Percentiles rank a stretch among this genome's conserved stretches.
Conservation (phyloP, 768 basidiomycete genomes). For the Suillus sp. region DNA sequence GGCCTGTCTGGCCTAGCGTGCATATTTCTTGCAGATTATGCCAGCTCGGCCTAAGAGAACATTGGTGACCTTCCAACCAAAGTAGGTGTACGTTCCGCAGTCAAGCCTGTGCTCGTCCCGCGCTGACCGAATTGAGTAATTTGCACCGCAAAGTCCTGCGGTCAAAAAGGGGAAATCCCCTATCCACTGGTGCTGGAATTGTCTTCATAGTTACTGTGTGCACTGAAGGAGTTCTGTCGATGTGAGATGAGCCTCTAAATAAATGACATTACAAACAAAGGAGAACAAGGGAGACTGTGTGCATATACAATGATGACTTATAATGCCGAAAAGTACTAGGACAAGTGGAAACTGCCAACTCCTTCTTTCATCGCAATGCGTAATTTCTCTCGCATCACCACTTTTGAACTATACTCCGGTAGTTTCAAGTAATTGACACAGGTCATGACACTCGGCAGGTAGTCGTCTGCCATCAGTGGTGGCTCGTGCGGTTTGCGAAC, state of each 20-base stretch:
- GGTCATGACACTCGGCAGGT: constrained; percentile 97
- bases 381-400: constrained; percentile 82
- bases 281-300: constrained; percentile 14
- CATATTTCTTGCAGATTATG: constrained; percentile 25
- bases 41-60: background rate
- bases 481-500: constrained; percentile 96
- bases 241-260: constrained; percentile 11
- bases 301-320: constrained; percentile 29
- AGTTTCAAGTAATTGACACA: constrained; percentile 97
- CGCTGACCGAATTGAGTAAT: background rate
- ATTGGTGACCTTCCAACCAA: constrained; percentile 6
- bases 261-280: constrained; percentile 11
- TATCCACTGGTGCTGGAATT: background rate
- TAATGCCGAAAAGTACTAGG: constrained; percentile 45
- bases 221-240: background rate
- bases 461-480: constrained; percentile 88
- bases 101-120: background rate
- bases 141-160: background rate
- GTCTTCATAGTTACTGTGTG: background rate
- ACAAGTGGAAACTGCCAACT: constrained; percentile 96
- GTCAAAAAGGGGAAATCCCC: background rate
- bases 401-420: constrained; percentile 91
- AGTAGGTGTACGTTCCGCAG: constrained; percentile 30
- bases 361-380: constrained; percentile 89
- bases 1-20: constrained; percentile 68